Conservation (phyloP, 129 eudicot genomes). For the Sambucus nigra region DNA sequence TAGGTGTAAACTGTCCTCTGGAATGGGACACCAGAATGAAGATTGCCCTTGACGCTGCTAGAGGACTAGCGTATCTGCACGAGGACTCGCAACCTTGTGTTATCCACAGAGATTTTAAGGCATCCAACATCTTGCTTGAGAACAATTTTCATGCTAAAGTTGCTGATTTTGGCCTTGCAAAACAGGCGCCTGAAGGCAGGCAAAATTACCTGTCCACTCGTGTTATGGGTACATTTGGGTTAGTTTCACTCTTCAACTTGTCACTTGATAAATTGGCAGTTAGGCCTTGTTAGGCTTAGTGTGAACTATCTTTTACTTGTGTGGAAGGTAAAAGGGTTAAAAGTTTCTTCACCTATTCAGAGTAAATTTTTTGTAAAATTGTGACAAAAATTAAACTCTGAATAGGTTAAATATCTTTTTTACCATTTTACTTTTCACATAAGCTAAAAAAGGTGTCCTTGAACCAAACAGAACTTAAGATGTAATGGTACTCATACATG, state of each 20-base stretch:
- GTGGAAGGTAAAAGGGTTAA: no score
- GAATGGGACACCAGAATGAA: constrained; percentile 98
- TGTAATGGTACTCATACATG: no score
- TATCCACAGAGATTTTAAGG: constrained; percentile 96
- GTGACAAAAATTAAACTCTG: no score
- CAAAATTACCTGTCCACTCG: constrained; percentile 84
- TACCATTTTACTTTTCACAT: no score
- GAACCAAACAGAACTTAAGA: no score
- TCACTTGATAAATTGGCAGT: no score
- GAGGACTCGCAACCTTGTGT: constrained; percentile 98
- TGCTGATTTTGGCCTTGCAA: constrained; percentile 97
- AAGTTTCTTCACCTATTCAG: no score
- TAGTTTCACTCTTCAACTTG: constrained; percentile 23
- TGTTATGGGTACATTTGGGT: constrained; percentile 99
- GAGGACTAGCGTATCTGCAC: constrained; percentile 96
- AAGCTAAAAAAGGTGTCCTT: no score
- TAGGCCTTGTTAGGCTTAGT: no score
- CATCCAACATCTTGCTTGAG: constrained; percentile 87
- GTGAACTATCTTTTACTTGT: no score
- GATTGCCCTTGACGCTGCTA: constrained; percentile 98
- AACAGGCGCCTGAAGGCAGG: constrained; percentile 96
- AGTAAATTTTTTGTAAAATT: no score
- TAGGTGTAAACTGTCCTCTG: constrained; percentile 85
- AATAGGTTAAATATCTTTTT: no score
- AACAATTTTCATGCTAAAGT: constrained; percentile 86